Evolutionary conservation across 768 basidiomycete species (phyloP).

Genomic region (Omphalotus guepiniiformis): DNA sequence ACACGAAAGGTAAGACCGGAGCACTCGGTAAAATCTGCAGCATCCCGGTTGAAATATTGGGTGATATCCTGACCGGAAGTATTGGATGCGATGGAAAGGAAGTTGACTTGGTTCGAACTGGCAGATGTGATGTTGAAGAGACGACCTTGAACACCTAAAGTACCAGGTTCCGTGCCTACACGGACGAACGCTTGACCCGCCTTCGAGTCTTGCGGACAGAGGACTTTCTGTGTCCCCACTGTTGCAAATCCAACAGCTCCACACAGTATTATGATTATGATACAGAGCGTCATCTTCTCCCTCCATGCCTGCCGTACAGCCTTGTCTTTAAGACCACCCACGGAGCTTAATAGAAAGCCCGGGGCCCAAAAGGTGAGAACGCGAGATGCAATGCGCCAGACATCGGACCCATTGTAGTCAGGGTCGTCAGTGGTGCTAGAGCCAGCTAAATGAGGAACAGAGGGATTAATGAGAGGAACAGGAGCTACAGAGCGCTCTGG

Average conservation of each 20-base stretch:
- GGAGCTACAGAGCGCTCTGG: conserved; percentile 95
- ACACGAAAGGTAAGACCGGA: conserved; percentile 54
- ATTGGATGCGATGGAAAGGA: conserved; percentile 49
- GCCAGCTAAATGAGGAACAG: conserved; percentile 25
- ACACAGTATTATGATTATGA: conserved; percentile 78
- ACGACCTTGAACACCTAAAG: conserved; percentile 72
- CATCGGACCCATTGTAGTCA: conserved; percentile 42
- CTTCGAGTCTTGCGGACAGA: conserved; percentile 66
- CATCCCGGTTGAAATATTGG: conserved; percentile 70
- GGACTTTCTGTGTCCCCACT: conserved; percentile 87
- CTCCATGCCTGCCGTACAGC: conserved; percentile 88
- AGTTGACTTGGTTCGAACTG: conserved; percentile 48
- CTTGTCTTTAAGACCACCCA: conserved; percentile 81
- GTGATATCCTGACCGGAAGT: conserved; percentile 85
- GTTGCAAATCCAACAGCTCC: conserved; percentile 85
- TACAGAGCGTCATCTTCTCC: conserved; percentile 93
- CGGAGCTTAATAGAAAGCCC: conserved; percentile 59
- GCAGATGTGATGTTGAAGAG: conserved; percentile 69
- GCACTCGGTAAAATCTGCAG: conserved; percentile 65
- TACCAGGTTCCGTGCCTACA: conserved; percentile 54
- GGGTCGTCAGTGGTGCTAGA: conserved; percentile 18
- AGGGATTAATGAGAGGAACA: conserved; percentile 88
- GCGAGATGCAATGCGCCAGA: conserved; percentile 81
- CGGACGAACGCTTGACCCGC: conserved; percentile 41
- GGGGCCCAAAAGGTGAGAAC: conserved; percentile 92